Evolutionary conservation across 2,329 filamentous ascomycete genomes (phyloP).

Genomic region (Biscogniauxia sp.): DNA sequence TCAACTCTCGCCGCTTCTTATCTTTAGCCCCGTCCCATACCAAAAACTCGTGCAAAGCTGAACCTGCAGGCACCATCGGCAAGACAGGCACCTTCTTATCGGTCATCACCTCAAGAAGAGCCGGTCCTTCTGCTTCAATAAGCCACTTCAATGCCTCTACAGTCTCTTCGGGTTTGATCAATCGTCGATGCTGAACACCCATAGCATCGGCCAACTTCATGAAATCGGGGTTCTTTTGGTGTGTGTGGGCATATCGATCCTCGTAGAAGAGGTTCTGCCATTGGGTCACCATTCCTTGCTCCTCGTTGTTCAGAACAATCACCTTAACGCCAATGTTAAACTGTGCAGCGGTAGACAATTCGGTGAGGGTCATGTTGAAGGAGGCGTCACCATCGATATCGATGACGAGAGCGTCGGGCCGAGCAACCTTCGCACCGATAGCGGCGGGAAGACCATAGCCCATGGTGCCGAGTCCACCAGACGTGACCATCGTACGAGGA

Average conservation of each 20-base stretch:
- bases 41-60: constrained; percentile 87
- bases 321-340: constrained; percentile 97
- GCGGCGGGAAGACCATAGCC: constrained; percentile 91
- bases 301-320: constrained; percentile 92
- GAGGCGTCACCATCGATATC: constrained; percentile 99
- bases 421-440: constrained; percentile 91
- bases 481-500: constrained; percentile 89
- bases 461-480: constrained; percentile 94
- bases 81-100: constrained; percentile 93
- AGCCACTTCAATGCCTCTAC: constrained; percentile 81
- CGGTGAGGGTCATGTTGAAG: constrained; percentile 97
- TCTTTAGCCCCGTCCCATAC: constrained; percentile 72
- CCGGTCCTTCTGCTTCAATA: constrained; percentile 85
- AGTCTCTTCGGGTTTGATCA: constrained; percentile 73
- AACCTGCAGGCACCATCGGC: constrained; percentile 92
- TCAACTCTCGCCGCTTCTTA: constrained; percentile 57
- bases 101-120: constrained; percentile 85
- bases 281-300: constrained; percentile 98
- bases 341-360: constrained; percentile 88
- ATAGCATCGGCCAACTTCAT: constrained; percentile 91
- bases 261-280: constrained; percentile 99
- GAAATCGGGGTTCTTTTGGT: constrained; percentile 94
- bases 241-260: constrained; percentile 87
- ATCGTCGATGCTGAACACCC: constrained; percentile 74
- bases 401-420: constrained; percentile 76